Conservation (phyloP, 2,329 filamentous ascomycete species). For the Tolypocladium ophioglossoides region DNA sequence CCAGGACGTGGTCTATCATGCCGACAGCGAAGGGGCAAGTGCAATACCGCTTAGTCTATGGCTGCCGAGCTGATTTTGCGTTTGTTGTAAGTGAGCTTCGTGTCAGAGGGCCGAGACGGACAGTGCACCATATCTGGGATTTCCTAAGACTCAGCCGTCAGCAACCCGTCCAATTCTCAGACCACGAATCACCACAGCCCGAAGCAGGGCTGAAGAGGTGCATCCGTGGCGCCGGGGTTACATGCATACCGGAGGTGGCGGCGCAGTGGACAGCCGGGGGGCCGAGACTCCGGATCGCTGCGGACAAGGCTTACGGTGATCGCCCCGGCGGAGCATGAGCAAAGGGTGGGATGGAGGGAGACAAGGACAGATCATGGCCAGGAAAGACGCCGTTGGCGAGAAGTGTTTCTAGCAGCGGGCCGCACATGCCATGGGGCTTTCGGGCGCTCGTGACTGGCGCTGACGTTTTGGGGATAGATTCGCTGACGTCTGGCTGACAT, state of each 20-base stretch:
- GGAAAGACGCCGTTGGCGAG: not conserved
- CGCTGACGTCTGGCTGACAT: not conserved
- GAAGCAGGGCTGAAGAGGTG: not conserved
- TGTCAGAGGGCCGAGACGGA: not conserved
- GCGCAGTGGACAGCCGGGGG: not conserved
- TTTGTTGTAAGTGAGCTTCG: not conserved
- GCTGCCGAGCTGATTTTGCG: no score
- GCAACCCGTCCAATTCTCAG: not conserved
- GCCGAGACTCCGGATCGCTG: not conserved
- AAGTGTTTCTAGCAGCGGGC: not conserved
- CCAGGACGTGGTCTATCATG: slow-evolving; percentile 81
- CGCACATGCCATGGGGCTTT: not conserved
- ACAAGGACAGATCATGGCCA: not conserved
- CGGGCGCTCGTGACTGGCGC: not conserved
- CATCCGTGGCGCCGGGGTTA: not conserved
- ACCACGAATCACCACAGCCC: not conserved
- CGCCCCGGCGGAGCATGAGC: not conserved
- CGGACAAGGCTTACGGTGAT: not conserved
- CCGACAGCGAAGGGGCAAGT: not conserved
- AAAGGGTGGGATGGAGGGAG: not conserved
- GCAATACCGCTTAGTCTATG: not conserved
- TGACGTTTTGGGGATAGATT: not conserved
- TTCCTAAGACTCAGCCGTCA: not conserved
- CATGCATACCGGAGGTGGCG: not conserved
- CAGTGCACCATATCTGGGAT: not conserved